Evolutionary conservation across 2,329 filamentous ascomycete species (phyloP).

Genomic region (Sporothrix luriei): DNA sequence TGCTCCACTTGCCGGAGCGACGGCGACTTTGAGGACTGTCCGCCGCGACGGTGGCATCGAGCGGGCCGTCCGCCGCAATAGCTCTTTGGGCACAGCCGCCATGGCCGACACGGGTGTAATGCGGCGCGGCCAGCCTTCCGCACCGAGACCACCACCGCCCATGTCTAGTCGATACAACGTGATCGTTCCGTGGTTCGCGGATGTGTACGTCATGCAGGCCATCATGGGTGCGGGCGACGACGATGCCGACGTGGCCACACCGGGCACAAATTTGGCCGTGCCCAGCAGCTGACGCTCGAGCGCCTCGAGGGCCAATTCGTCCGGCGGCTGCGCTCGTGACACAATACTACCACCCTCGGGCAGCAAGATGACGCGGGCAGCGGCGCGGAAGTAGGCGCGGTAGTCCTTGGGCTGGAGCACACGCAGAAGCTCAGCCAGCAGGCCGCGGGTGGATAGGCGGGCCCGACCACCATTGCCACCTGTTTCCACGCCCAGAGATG

Average conservation of each 20-base stretch:
- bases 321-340: slow-evolving; percentile 25
- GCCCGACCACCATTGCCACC: not conserved
- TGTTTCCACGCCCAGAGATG: slow-evolving; percentile 29
- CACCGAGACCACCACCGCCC: not conserved
- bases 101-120: slow-evolving; percentile 35
- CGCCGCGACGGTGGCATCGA: slow-evolving; percentile 34
- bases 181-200: slow-evolving; percentile 33
- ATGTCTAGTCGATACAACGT: slow-evolving; percentile 36
- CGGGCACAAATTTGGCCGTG: slow-evolving; percentile 33
- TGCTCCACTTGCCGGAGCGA: not conserved
- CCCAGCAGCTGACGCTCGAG: slow-evolving; percentile 36
- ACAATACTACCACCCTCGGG: slow-evolving; percentile 25
- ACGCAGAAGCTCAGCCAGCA: slow-evolving; percentile 35
- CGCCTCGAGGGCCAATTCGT: slow-evolving; percentile 34
- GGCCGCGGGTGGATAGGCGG: slow-evolving; percentile 32
- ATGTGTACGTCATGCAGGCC: slow-evolving; percentile 35
- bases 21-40: slow-evolving; percentile 32
- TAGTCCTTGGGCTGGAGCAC: slow-evolving; percentile 37
- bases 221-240: slow-evolving; percentile 30
- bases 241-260: not conserved
- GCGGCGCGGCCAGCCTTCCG: slow-evolving; percentile 35
- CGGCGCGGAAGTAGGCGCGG: slow-evolving; percentile 36
- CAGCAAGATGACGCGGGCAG: slow-evolving; percentile 35
- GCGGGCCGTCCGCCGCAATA: slow-evolving; percentile 34
- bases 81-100: slow-evolving; percentile 36